Conservation (phyloP, 768 basidiomycete genomes). For the Arthromyces matolae region DNA sequence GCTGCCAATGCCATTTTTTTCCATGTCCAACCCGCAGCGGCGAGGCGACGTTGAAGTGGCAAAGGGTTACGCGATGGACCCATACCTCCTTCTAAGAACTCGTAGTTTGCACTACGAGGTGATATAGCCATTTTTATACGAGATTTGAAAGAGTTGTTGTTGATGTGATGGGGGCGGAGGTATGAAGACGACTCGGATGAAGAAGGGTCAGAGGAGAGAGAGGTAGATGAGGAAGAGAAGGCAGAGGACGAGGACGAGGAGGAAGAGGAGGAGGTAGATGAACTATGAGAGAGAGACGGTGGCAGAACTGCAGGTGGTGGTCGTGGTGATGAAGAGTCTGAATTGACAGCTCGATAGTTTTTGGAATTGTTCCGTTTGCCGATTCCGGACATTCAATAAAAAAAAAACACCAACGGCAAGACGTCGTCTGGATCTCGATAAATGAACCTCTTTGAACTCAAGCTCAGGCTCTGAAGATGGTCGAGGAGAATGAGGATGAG, state of each 20-base stretch:
- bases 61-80: slow-evolving; percentile 47
- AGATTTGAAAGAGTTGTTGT: slow-evolving; percentile 4
- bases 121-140: slow-evolving; percentile 20
- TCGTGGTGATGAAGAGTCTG: no score
- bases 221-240: slow-evolving; percentile 1
- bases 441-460: no score
- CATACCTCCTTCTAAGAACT: slow-evolving; percentile 59
- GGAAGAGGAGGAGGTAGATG: no score
- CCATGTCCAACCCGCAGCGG: slow-evolving; percentile 60
- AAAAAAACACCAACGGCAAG: no score
- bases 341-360: slow-evolving; percentile 5
- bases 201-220: slow-evolving; percentile 7
- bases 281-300: no score
- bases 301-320: no score
- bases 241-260: slow-evolving; percentile 5
- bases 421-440: no score
- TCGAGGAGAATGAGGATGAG: no score
- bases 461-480: no score
- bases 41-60: slow-evolving; percentile 18
- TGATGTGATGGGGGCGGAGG: not conserved
- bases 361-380: not conserved
- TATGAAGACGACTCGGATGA: slow-evolving; percentile 1
- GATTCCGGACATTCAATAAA: no score
- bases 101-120: slow-evolving; percentile 46
- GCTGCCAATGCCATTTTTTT: slow-evolving; percentile 66